These are phyloP conservation scores for Postia placenta DNA, from an alignment of 768 basidiomycete genomes.

Conservation along the genomic window DNA sequence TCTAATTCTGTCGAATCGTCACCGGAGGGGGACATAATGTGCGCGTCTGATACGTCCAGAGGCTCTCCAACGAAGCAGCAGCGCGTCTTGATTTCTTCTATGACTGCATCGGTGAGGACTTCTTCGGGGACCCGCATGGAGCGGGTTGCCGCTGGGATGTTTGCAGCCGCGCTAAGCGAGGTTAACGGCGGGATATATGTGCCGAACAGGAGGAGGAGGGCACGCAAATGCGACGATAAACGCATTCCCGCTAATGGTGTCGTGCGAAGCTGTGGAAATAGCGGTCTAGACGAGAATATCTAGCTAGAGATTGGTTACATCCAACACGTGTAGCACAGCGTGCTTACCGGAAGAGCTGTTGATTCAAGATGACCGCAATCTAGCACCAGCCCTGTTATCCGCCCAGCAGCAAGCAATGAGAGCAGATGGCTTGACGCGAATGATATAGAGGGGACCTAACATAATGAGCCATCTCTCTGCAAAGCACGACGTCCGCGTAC, in stretches of 20 bases:
- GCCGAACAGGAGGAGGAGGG: slow-evolving; percentile 77
- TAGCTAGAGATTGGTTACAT: slow-evolving; percentile 24
- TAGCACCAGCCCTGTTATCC: slow-evolving; percentile 89
- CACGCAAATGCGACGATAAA: slow-evolving; percentile 74
- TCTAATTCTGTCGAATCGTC: slow-evolving; percentile 38
- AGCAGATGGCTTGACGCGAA: slow-evolving; percentile 88
- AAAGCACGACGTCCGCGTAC: slow-evolving; percentile 31
- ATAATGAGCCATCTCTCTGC: not conserved
- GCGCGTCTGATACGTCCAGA: slow-evolving; percentile 36
- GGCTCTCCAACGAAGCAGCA: slow-evolving; percentile 80
- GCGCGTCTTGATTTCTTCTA: slow-evolving; percentile 88
- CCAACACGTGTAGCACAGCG: not conserved
- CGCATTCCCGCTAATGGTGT: slow-evolving; percentile 84
- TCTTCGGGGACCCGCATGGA: slow-evolving; percentile 69
- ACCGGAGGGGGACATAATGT: slow-evolving; percentile 21
- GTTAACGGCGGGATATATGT: slow-evolving; percentile 80
- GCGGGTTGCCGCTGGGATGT: slow-evolving; percentile 55
- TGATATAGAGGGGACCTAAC: slow-evolving; percentile 87
- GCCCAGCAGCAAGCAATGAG: slow-evolving; percentile 77
- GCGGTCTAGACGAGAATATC: slow-evolving; percentile 87
- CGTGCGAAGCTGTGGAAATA: slow-evolving; percentile 76
- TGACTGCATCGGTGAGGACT: slow-evolving; percentile 69
- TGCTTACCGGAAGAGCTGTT: slow-evolving; percentile 74
- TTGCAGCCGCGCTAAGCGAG: slow-evolving; percentile 58
- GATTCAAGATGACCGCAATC: slow-evolving; percentile 94